Conservation (phyloP, 1,284 basidiomycete species). For the Cryptococcus sp. region DNA sequence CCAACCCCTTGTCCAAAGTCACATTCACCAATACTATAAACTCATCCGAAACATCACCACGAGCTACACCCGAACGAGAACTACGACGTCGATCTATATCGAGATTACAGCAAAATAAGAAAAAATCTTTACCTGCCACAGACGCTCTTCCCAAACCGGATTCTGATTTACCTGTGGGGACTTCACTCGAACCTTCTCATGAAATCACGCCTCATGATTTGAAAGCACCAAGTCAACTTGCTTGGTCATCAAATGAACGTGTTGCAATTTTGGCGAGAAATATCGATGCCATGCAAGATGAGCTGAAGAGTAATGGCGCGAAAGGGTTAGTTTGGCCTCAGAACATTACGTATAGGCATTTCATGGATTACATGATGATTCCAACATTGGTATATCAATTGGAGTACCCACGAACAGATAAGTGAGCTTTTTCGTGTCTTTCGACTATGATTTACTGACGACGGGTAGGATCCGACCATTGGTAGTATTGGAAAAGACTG, state of each 20-base stretch:
- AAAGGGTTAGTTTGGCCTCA: slow-evolving; percentile 69
- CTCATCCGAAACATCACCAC: slow-evolving; percentile 27
- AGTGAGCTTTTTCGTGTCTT: slow-evolving; percentile 50
- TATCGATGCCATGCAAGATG: slow-evolving; percentile 69
- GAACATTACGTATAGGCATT: slow-evolving; percentile 80
- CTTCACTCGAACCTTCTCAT: slow-evolving; percentile 42
- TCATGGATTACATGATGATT: slow-evolving; percentile 80
- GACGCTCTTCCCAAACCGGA: slow-evolving; percentile 32
- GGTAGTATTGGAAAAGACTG: slow-evolving; percentile 91
- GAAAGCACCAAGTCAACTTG: slow-evolving; percentile 54
- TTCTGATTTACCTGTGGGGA: slow-evolving; percentile 37
- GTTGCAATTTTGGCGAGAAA: slow-evolving; percentile 70
- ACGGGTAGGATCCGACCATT: slow-evolving; percentile 69
- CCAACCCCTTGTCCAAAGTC: neutral
- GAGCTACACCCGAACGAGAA: slow-evolving; percentile 55
- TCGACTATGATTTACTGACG: neutral
- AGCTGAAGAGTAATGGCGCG: slow-evolving; percentile 65
- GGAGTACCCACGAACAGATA: slow-evolving; percentile 85
- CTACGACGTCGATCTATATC: slow-evolving; percentile 3
- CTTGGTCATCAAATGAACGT: slow-evolving; percentile 64
- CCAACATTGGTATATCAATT: slow-evolving; percentile 95
- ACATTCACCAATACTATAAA: neutral
- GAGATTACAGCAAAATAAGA: neutral
- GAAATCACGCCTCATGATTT: slow-evolving; percentile 43
- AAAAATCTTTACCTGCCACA: slow-evolving; percentile 10